Conservation (phyloP, 768 basidiomycete genomes). For the Mycena vitilis region DNA sequence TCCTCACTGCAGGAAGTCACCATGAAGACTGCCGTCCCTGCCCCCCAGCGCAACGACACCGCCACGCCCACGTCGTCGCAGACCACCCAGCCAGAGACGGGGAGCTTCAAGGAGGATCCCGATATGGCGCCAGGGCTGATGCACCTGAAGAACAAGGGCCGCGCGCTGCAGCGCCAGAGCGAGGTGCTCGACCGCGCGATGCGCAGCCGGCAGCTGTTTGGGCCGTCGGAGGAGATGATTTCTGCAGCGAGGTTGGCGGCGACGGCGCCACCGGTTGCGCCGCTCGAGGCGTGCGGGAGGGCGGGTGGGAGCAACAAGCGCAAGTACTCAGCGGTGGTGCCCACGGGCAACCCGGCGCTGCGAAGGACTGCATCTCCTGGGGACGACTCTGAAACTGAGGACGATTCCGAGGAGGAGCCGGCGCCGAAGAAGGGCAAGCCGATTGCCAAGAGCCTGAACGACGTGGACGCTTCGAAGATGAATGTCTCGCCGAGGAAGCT, state of each 20-base stretch:
- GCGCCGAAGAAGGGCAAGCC: slow-evolving; percentile 14
- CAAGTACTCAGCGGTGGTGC: slow-evolving; percentile 5
- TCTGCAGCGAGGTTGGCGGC: slow-evolving; percentile 33
- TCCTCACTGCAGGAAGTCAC: slow-evolving; percentile 5
- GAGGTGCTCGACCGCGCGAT: slow-evolving; percentile 59
- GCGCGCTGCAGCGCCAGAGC: slow-evolving; percentile 57
- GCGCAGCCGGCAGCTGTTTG: slow-evolving; percentile 52
- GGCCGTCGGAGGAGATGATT: slow-evolving; percentile 67
- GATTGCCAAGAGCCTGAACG: not conserved
- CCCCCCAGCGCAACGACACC: not conserved
- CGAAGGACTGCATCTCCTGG: not conserved
- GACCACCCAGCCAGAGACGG: too few relatives aligned
- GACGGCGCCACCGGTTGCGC: too few relatives aligned
- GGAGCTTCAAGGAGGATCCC: not conserved
- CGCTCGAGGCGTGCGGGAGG: not conserved
- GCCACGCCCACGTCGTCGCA: not conserved
- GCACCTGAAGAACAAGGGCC: slow-evolving; percentile 33
- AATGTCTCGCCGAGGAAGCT: slow-evolving; percentile 7
- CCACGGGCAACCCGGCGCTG: not conserved
- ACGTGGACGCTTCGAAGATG: slow-evolving; percentile 21
- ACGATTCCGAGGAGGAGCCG: not conserved
- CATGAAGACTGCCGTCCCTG: not conserved
- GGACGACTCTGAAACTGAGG: not conserved
- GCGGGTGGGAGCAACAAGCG: not conserved
- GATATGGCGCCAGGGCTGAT: slow-evolving; percentile 36